These are phyloP conservation scores for Sanghuangporus weigelae DNA, from an alignment of 1,284 basidiomycete genomes.

Conservation along the genomic window DNA sequence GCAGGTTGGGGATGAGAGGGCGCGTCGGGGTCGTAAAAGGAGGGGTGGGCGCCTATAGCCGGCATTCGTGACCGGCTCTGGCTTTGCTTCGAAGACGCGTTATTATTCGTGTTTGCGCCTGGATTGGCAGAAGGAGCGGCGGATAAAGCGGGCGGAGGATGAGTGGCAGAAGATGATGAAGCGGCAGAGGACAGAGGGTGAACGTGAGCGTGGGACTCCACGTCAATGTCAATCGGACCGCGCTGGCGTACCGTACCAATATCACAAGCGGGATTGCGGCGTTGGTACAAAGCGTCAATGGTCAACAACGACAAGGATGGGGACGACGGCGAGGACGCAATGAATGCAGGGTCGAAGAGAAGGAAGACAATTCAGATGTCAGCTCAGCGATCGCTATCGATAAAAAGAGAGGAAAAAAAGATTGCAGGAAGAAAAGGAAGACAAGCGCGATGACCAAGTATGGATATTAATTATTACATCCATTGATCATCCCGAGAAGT, in stretches of 20 bases:
- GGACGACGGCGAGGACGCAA: neutral
- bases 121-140: neutral
- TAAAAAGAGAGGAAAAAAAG: no score
- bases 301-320: neutral
- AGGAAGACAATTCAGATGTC: neutral
- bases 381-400: no score
- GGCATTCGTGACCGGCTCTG: conserved; percentile 1
- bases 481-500: no score
- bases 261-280: neutral
- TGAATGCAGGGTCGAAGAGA: neutral
- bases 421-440: neutral
- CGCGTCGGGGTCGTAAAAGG: conserved; percentile 12
- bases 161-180: neutral
- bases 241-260: neutral
- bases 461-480: no score
- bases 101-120: neutral
- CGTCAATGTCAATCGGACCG: neutral
- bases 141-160: neutral
- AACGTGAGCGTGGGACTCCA: neutral
- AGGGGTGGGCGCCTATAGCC: neutral
- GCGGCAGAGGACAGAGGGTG: neutral
- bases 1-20: neutral
- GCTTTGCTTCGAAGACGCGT: neutral
- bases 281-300: neutral
- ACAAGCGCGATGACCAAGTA: neutral